These are phyloP conservation scores for Dillenia turbinata DNA, from an alignment of 164 flowering plant genomes.

Conservation along the genomic window DNA sequence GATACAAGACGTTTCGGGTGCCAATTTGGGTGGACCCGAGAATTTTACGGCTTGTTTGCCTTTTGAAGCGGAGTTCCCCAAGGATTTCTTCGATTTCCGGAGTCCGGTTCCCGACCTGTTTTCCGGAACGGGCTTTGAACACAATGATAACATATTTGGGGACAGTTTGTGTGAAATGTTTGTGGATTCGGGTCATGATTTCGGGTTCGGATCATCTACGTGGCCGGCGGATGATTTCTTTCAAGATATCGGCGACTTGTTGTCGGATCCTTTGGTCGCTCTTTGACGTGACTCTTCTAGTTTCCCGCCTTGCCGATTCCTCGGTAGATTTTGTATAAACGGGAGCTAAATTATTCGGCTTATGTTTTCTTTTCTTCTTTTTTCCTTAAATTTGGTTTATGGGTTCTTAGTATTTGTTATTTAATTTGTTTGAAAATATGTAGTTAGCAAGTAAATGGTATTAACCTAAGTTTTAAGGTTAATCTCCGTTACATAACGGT, in stretches of 20 bases:
- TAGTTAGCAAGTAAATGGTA: too few species aligned
- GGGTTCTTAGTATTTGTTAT: background rate
- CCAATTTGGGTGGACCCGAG: conserved; percentile 12
- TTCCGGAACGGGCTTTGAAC: conserved; percentile 12
- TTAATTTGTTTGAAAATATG: background rate
- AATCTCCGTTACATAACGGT: too few species aligned
- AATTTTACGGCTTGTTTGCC: conserved; percentile 13
- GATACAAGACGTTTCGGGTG: too few species aligned
- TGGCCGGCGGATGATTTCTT: conserved; percentile 35
- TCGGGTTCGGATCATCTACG: conserved; percentile 28
- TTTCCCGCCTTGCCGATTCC: conserved; percentile 11
- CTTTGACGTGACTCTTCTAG: background rate
- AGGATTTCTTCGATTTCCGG: conserved; percentile 33
- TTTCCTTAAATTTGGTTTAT: background rate
- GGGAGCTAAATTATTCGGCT: conserved; percentile 18
- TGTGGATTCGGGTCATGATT: conserved; percentile 11
- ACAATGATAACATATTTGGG: conserved; percentile 13
- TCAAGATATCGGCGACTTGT: conserved; percentile 74
- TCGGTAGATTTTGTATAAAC: conserved; percentile 35
- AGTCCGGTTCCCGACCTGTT: conserved; percentile 28
- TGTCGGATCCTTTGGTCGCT: conserved; percentile 21
- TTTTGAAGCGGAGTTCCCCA: conserved; percentile 21
- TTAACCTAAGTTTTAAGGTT: too few species aligned
- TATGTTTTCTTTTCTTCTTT: conserved; percentile 2
- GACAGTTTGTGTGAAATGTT: conserved; percentile 17